phyloP scores from a whole-genome alignment of 116 monocot genomes.

The Thalassia testudinum region DNA sequence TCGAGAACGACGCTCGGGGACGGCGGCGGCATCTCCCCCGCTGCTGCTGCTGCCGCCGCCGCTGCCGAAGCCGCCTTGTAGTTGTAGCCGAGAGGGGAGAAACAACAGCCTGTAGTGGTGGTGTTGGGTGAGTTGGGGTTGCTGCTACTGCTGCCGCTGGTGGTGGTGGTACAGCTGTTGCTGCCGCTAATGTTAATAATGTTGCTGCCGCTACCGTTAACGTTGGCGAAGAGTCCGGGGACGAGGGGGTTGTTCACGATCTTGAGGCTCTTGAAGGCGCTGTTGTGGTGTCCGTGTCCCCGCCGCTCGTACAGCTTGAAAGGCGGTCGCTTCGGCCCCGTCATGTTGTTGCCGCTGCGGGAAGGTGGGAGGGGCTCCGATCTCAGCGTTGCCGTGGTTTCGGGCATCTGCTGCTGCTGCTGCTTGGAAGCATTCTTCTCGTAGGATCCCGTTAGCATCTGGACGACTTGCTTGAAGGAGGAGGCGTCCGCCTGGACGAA shows the following conservation, averaged over 20 bases:
- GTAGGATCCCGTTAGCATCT: constrained; percentile 87
- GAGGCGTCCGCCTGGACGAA: constrained; percentile 82
- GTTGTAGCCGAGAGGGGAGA: neutral
- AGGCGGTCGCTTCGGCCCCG: constrained; percentile 26
- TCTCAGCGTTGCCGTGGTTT: neutral
- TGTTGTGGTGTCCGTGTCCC: constrained; percentile 22
- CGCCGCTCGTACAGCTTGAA: constrained; percentile 66
- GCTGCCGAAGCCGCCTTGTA: neutral
- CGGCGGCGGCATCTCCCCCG: constrained; percentile 49
- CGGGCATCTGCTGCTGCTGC: constrained; percentile 1
- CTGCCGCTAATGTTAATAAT: too few relatives aligned
- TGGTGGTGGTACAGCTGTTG: too few relatives aligned
- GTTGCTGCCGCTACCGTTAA: too few relatives aligned
- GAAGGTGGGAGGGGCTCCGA: neutral
- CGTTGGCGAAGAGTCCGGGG: constrained; percentile 11
- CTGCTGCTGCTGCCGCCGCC: constrained; percentile 10
- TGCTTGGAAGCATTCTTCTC: constrained; percentile 21
- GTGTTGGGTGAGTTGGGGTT: neutral
- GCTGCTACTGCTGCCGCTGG: neutral
- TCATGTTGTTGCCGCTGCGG: too few relatives aligned
- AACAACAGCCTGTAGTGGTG: too few relatives aligned
- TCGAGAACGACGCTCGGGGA: constrained; percentile 75
- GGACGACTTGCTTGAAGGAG: constrained; percentile 90
- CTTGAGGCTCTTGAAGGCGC: constrained; percentile 22
- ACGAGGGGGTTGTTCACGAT: constrained; percentile 34